phyloP scores from a whole-genome alignment of 192 early-diverging fungal species.

The Piromyces finnis region DNA sequence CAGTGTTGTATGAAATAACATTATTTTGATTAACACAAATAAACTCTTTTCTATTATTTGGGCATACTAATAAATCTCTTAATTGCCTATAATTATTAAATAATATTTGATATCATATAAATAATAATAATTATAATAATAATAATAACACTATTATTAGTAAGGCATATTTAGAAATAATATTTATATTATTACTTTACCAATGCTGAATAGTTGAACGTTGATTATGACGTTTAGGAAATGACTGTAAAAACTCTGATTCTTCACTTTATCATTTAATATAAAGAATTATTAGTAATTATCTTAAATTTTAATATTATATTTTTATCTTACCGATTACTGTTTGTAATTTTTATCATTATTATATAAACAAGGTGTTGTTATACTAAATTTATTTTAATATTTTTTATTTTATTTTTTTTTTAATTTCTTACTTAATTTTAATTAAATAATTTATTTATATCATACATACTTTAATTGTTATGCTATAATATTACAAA shows the following conservation, averaged over 20 bases:
- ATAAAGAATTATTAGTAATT: too few species aligned
- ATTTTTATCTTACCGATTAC: not conserved
- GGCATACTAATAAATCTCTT: constrained; percentile 70
- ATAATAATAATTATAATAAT: too few species aligned
- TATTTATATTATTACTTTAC: constrained; percentile 14
- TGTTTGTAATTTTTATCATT: not conserved
- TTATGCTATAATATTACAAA: too few species aligned
- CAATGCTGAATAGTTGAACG: constrained; percentile 85
- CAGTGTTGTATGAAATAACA: constrained; percentile 42
- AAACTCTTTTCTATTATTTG: constrained; percentile 49
- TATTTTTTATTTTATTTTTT: too few species aligned
- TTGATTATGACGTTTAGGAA: constrained; percentile 31
- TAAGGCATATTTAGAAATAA: too few species aligned
- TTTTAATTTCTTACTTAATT: too few species aligned
- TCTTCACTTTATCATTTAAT: not conserved
- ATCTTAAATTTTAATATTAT: too few species aligned
- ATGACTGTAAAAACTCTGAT: not conserved
- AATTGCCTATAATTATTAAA: constrained; percentile 52
- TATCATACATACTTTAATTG: too few species aligned
- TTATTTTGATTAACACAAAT: constrained; percentile 59
- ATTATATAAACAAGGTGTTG: not conserved
- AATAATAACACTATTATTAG: too few species aligned
- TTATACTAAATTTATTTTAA: too few species aligned
- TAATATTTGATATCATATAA: too few species aligned
- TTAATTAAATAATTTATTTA: too few species aligned